Base-by-base conservation (phyloP, 2,329 filamentous ascomycete genomes). In the Fusarium compactum region DNA sequence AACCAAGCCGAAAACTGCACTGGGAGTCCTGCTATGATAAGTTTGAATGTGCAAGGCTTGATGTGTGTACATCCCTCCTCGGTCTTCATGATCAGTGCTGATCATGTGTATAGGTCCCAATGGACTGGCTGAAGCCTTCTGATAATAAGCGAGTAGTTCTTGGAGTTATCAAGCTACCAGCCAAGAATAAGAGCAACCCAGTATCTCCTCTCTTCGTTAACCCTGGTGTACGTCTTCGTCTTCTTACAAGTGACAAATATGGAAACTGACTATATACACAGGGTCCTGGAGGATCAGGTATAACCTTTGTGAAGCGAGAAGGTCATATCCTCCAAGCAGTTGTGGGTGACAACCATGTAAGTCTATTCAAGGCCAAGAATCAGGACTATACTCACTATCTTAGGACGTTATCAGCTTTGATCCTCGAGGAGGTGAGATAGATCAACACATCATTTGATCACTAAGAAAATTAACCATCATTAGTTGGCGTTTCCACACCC, bases 331-430 rank as follows among this genome's bases (percentile, higher is more conserved):
- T 82, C 6, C 85, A 86, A 67, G 79, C 78, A 6, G 80, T 86
- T 25, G 80, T 85, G 0, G 85, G 85, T 12, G 76, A 77, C 11
- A 84, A 85, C 64, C 79, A 85, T 73, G 83, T 83, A 54, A 74
- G 79, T 75, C 11, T 20, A 30, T 29, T 1, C 8, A n/a, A 22
- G 45, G 22, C 6, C n/a, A 16, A n/a, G 8, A 5, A 22, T 8
- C 2, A 18, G 7, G 2, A 16, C 11, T 16, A 15, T 25, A 16
- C 27, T 47, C 22, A 61, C 8, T 34, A 41, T 48, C 14, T 6
- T 12, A 82, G 77, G 85, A 87, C 50, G 79, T 87, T 3, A 80
- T 87, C 59, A 81, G 82, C 44, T 87, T 85, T 55, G 85, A 87
- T 53, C 85, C 85, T 3, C 80, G 85, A 24, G 85, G 85, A 22